Evolutionary conservation across 306 rosid genomes (phyloP).

Genomic region (cucumber (Cucumis sativus)): Cucumber_9930_V3 NC_026659.2:24825001-24825500

Average conservation of each 20-base stretch:
- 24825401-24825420: not conserved
- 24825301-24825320: not conserved
- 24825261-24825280: not conserved
- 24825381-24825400: not conserved
- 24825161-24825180: too few species aligned
- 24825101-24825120: too few species aligned
- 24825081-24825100: too few species aligned
- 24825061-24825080: too few species aligned
- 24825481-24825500: conserved; percentile 49
- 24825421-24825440: not conserved
- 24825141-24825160: too few species aligned
- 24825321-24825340: not conserved
- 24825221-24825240: too few species aligned
- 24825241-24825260: not conserved
- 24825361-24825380: not conserved
- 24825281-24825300: not conserved
- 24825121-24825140: too few species aligned
- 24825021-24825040: too few species aligned
- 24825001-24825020: too few species aligned
- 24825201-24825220: too few species aligned
- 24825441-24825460: not conserved
- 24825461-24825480: conserved; percentile 23
- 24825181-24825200: too few species aligned
- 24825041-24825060: too few species aligned
- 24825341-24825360: not conserved